phyloP scores from a whole-genome alignment of 495 filamentous ascomycete species.

The Podospora pseudocomata region DNA sequence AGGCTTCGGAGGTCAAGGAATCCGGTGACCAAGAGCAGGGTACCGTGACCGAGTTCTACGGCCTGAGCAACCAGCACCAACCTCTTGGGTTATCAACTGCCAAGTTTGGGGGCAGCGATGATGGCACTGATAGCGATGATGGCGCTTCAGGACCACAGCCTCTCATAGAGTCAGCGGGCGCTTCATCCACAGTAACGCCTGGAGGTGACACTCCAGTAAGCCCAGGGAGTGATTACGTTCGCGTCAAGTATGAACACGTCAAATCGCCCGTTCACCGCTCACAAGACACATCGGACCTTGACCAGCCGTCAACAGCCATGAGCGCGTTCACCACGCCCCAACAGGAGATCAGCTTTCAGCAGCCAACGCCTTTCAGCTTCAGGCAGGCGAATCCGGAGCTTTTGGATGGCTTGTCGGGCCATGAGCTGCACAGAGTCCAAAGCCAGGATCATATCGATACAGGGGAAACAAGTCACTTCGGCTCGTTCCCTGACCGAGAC shows the following conservation, averaged over 20 bases:
- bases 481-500: constrained; percentile 23
- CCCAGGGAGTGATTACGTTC: constrained; percentile 22
- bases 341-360: constrained; percentile 20
- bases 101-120: constrained; percentile 29
- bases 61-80: constrained; percentile 31
- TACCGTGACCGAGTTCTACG: constrained; percentile 29
- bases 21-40: constrained; percentile 32
- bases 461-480: constrained; percentile 12
- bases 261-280: constrained; percentile 7
- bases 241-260: constrained; percentile 17
- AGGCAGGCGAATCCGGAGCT: constrained; percentile 9
- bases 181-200: not conserved
- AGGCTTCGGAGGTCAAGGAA: constrained; percentile 35
- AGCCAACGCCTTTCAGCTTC: constrained; percentile 16
- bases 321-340: constrained; percentile 15
- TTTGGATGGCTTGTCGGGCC: constrained; percentile 7
- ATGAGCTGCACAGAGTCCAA: constrained; percentile 8
- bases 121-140: constrained; percentile 13
- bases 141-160: constrained; percentile 13
- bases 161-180: not conserved
- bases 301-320: constrained; percentile 6
- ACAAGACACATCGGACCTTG: constrained; percentile 8
- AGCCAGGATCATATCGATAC: constrained; percentile 16
- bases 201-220: constrained; percentile 16
- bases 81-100: constrained; percentile 37